Conservation (phyloP, 441 rosid species). For the Adansonia grandidieri region DNA sequence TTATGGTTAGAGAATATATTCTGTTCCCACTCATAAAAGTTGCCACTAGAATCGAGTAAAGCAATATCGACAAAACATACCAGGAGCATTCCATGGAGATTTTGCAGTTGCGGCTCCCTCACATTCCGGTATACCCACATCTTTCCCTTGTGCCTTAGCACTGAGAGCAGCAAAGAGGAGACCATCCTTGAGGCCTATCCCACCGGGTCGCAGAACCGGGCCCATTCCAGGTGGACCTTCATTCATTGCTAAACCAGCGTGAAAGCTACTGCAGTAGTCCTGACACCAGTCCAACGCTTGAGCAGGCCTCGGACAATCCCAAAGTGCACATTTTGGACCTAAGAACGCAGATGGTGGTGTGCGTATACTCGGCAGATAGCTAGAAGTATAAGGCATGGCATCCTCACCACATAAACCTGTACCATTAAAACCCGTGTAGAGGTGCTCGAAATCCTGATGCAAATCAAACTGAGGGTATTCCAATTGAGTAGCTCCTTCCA, state of each 20-base stretch:
- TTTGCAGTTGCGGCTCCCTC: slow-evolving; percentile 99
- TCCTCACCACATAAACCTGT: slow-evolving; percentile 56
- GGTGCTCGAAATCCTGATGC: slow-evolving; percentile 70
- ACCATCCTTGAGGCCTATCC: slow-evolving; percentile 87
- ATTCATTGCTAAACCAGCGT: slow-evolving; percentile 75
- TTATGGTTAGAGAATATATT: slow-evolving; percentile 11
- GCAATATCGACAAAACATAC: slow-evolving; percentile 41
- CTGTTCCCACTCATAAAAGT: slow-evolving; percentile 17
- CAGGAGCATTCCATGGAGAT: slow-evolving; percentile 99
- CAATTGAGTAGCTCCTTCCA: slow-evolving; percentile 56
- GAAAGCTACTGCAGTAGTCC: slow-evolving; percentile 95
- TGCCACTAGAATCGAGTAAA: slow-evolving; percentile 21
- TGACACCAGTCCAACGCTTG: slow-evolving; percentile 84
- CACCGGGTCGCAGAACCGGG: slow-evolving; percentile 92
- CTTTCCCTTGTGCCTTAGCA: slow-evolving; percentile 87
- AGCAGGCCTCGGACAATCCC: slow-evolving; percentile 99
- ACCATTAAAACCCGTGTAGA: slow-evolving; percentile 53
- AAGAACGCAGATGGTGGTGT: slow-evolving; percentile 93
- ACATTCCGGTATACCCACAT: slow-evolving; percentile 94
- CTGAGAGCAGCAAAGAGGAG: slow-evolving; percentile 88
- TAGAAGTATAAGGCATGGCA: slow-evolving; percentile 53
- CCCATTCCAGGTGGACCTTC: slow-evolving; percentile 98
- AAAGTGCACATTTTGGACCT: slow-evolving; percentile 97
- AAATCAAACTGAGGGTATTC: slow-evolving; percentile 72
- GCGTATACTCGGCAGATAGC: slow-evolving; percentile 64